Conservation (phyloP, 768 basidiomycete genomes). For the Macrolepiota dolichaula region DNA sequence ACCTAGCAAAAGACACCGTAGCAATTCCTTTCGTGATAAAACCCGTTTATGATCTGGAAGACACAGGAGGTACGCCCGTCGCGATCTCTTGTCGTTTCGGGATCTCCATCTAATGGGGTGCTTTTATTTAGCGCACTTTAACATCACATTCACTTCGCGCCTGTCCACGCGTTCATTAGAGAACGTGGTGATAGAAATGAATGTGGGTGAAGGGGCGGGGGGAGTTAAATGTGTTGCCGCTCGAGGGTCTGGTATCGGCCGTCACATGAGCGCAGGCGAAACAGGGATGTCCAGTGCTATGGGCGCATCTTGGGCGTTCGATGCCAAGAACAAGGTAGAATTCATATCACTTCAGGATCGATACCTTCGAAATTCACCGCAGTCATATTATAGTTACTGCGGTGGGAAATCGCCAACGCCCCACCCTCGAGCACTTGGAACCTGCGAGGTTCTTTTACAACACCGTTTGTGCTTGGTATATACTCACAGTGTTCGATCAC, state of each 20-base stretch:
- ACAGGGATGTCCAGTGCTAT: conserved; percentile 26
- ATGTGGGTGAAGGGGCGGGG: conserved; percentile 71
- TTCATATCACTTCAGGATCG: neutral
- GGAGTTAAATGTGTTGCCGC: conserved; percentile 70
- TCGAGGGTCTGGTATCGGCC: conserved; percentile 47
- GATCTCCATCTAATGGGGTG: neutral
- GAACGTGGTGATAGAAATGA: conserved; percentile 65
- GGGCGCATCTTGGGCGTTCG: conserved; percentile 77
- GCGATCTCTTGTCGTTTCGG: neutral
- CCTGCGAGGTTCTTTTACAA: conserved; percentile 74
- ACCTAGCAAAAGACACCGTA: conserved; percentile 37
- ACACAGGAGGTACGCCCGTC: conserved; percentile 33
- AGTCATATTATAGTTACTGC: conserved; percentile 45
- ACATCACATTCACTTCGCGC: conserved; percentile 61
- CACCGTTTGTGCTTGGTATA: conserved; percentile 39
- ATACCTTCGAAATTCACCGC: neutral
- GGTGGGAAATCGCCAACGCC: conserved; percentile 75
- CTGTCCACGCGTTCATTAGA: conserved; percentile 66
- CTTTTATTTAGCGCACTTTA: conserved; percentile 46
- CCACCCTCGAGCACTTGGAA: conserved; percentile 68
- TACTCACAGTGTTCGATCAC: neutral
- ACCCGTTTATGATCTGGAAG: conserved; percentile 40
- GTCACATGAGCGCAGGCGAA: conserved; percentile 26
- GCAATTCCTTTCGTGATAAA: conserved; percentile 52
- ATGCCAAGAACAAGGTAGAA: conserved; percentile 58